Evolutionary conservation across 768 basidiomycete species (phyloP), one percentile per base, ranked within the genome.

Genomic region (Hygrophorus pudorinus): DNA sequence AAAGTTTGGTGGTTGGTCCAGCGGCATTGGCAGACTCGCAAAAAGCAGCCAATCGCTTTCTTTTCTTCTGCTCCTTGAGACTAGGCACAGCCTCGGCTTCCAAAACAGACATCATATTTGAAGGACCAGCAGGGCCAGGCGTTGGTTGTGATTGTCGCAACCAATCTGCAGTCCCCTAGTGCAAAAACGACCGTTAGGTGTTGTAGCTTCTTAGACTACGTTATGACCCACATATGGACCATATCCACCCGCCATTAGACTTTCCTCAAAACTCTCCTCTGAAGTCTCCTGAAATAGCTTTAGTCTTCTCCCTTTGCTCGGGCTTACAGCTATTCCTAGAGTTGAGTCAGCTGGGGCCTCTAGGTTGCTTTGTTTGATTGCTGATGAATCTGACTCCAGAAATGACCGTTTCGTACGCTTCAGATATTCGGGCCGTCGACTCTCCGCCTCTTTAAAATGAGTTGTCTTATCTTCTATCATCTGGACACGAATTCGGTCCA

Each of bases 261-360:
- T 83, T 61, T 88, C 85, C 54, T 88, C 85, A 52, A 88, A 87
- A 54, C 84, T 87, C 60, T 85, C 83, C 37, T 85, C 83, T 3
- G 81, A 82, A 0, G 84, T 86, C 62, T 85, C 83, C 58, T 85
- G 84, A 59, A 87, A 88, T 32, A 89, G 59, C 51, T 77, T 79
- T 29, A 87, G 64, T 41, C 84, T 68, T 45, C 85, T 68, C 1
- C 86, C 86, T 61, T 81, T 86, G 44, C 68, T 59, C 0, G 85
- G 84, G 52, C 76, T 85, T 50, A 81, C 78, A 51, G 71, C 72
- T 20, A 87, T 77, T 12, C 82, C 83, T 24, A 85, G 63, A 27
- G 64, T 55, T 2, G 57, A 49, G 3, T 45, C 48, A 35, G 7
- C 39, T 34, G 50, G 54, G 42, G 59, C 62, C 13, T 52, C 51